Conservation (phyloP, 2,329 filamentous ascomycete species). For the Zopfia rhizophila region DNA sequence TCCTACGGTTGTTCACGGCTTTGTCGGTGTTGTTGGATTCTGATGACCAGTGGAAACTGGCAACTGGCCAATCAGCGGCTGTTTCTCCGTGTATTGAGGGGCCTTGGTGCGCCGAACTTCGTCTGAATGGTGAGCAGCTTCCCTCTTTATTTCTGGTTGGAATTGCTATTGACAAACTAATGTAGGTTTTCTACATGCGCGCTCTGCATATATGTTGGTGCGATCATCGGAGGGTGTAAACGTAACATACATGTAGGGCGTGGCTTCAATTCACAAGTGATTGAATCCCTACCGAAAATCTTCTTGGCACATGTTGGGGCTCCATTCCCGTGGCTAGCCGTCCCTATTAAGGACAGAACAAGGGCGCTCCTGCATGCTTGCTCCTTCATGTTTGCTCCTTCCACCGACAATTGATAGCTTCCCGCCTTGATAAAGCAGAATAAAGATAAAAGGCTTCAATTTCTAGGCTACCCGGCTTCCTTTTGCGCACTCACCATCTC, state of each 20-base stretch:
- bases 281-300: conserved; percentile 4
- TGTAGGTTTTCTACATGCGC: not conserved
- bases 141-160: not conserved
- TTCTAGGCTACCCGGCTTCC: too few relatives aligned
- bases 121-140: not conserved
- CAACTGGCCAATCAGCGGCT: conserved; percentile 20
- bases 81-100: conserved; percentile 10
- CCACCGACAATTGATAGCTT: too few relatives aligned
- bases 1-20: conserved; percentile 42
- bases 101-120: not conserved
- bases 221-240: conserved; percentile 26
- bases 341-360: conserved; percentile 3
- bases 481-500: too few relatives aligned
- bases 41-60: conserved; percentile 21
- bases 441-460: too few relatives aligned
- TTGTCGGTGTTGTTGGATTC: conserved; percentile 23
- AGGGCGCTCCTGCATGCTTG: conserved; percentile 4
- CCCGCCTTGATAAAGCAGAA: too few relatives aligned
- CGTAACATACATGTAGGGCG: too few relatives aligned
- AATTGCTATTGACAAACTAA: conserved; percentile 4
- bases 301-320: conserved; percentile 25
- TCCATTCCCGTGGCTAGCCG: conserved; percentile 48
- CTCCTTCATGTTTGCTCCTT: too few relatives aligned
- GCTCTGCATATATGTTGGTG: not conserved
- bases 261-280: too few relatives aligned